Evolutionary conservation across 2,329 filamentous ascomycete genomes (phyloP), one percentile per base, ranked within the genome.

Genomic region (Trichophyton mentagrophytes): DNA sequence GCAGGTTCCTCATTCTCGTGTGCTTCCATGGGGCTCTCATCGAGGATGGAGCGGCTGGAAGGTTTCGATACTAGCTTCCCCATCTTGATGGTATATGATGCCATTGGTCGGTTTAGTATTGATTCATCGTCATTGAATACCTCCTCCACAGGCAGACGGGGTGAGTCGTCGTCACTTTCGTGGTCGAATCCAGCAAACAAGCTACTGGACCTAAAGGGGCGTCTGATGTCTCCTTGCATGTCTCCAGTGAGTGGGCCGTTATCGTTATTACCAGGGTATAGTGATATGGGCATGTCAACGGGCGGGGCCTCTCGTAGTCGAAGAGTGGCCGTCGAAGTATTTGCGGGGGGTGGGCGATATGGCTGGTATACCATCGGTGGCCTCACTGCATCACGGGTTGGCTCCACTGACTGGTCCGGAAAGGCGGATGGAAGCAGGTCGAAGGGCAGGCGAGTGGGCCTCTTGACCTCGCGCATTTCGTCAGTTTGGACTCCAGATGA

Each of bases 161-260:
- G 65, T 7, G 61, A 61, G 64, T 74, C 73, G 15, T 80, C 78
- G 61, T 80, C 79, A 67, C 84, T 89, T 51, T 78, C 79, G 11
- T 83, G 83, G 55, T 92, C 88, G 66, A 95, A 93, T 0, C 89
- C 89, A 36, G 89, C 88, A 72, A 93, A 93, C n/a, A 95, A 77
- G 69, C 88, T 93, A 73, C 88, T 92, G 57, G 89, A 85, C 60
- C 89, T 81, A 68, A 88, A 85, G 0, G 88, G 87, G 15, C 86
- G 82, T 63, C 85, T 82, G 69, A 87, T 78, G 1, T 84, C 81
- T 1, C 80, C 79, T 59, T 79, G 81, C 13, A 60, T 60, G 40
- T 64, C 61, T 22, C 73, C 76, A 1, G 85, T 84, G 46, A 90
- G 74, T 1, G 88, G 87, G 0, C 87, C 87, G 67, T 91, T 86